phyloP scores from a whole-genome alignment of 2,329 filamentous ascomycete species.

The Exutisphaerella laricina region DNA sequence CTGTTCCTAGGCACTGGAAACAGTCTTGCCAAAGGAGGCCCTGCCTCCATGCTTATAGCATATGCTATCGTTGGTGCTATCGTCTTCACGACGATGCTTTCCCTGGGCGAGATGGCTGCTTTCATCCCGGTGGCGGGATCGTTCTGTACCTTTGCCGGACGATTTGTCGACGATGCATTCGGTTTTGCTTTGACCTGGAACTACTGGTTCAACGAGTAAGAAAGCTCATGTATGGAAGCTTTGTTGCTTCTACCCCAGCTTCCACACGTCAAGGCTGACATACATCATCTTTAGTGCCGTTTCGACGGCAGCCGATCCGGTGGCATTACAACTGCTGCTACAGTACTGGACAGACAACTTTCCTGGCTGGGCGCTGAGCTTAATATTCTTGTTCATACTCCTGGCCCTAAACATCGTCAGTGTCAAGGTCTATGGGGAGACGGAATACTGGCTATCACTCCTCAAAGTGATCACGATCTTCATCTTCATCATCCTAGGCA shows the following conservation, averaged over 20 bases:
- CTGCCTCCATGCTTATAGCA: slow-evolving; percentile 63
- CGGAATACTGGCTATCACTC: slow-evolving; percentile 54
- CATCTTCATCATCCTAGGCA: slow-evolving; percentile 58
- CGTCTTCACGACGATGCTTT: slow-evolving; percentile 75
- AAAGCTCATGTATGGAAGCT: too few relatives aligned
- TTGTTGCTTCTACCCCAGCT: too few relatives aligned
- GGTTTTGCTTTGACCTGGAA: slow-evolving; percentile 65
- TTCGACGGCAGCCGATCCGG: slow-evolving; percentile 55
- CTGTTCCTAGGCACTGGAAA: slow-evolving; percentile 57
- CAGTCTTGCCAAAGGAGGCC: slow-evolving; percentile 46
- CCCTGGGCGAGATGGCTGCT: slow-evolving; percentile 75
- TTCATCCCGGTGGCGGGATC: slow-evolving; percentile 72
- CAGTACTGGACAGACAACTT: slow-evolving; percentile 57
- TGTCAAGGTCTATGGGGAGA: slow-evolving; percentile 47
- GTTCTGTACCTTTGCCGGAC: slow-evolving; percentile 56
- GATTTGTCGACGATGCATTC: slow-evolving; percentile 55
- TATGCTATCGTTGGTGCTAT: slow-evolving; percentile 64
- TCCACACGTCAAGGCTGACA: too few relatives aligned
- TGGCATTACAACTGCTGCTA: slow-evolving; percentile 54
- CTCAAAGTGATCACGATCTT: slow-evolving; percentile 52
- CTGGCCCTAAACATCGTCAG: slow-evolving; percentile 50
- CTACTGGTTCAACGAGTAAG: slow-evolving; percentile 65
- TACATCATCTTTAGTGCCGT: too few relatives aligned
- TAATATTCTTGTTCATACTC: slow-evolving; percentile 56
- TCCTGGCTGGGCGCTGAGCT: slow-evolving; percentile 57